Evolutionary conservation across 2,329 filamentous ascomycete species (phyloP).

Genomic region (Cercospora brassicicola): DNA sequence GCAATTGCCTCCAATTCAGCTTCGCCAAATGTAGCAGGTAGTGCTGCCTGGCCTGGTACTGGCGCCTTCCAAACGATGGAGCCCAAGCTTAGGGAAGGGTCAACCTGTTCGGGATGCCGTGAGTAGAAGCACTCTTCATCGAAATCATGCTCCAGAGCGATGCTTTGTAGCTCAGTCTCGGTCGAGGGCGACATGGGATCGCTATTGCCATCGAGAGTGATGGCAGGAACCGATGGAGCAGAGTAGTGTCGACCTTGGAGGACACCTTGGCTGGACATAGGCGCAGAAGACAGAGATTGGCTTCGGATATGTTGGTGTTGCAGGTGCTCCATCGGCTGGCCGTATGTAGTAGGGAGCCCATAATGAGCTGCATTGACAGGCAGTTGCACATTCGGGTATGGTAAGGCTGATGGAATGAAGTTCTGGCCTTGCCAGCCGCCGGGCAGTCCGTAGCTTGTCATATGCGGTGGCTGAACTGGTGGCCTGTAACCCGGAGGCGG

Average conservation of each 20-base stretch:
- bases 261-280: neutral
- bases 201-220: constrained; percentile 33
- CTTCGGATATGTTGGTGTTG: neutral
- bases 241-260: neutral
- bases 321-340: neutral
- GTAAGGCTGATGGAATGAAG: constrained; percentile 13
- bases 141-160: constrained; percentile 44
- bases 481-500: constrained; percentile 50
- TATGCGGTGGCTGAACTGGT: constrained; percentile 24
- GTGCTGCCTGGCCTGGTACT: constrained; percentile 44
- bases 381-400: neutral
- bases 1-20: constrained; percentile 47
- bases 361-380: neutral
- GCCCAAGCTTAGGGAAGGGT: constrained; percentile 48
- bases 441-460: constrained; percentile 19
- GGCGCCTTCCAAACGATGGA: constrained; percentile 49
- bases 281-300: neutral
- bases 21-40: constrained; percentile 47
- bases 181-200: constrained; percentile 30
- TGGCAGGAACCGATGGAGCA: neutral
- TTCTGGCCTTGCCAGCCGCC: constrained; percentile 26
- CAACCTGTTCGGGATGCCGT: constrained; percentile 47
- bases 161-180: constrained; percentile 19
- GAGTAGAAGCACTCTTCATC: constrained; percentile 48
- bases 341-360: neutral